Conservation (phyloP, 768 basidiomycete species). For the Boletus patriciae region DNA sequence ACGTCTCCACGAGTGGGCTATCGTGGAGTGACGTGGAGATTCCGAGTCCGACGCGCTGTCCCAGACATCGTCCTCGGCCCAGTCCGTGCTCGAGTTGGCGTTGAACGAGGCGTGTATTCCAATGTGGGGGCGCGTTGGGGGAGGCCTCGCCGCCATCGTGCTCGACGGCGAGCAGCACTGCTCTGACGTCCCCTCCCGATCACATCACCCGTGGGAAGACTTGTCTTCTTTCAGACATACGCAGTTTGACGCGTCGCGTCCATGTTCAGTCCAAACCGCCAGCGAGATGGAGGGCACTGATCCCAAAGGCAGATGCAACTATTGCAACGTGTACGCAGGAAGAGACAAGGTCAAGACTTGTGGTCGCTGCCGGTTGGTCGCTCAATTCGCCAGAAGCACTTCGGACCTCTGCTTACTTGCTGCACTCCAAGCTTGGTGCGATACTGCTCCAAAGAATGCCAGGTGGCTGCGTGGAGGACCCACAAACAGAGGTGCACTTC, state of each 20-base stretch:
- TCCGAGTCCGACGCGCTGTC: slow-evolving; percentile 81
- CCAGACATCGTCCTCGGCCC: slow-evolving; percentile 89
- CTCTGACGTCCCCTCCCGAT: background rate
- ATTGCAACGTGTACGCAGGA: slow-evolving; percentile 23
- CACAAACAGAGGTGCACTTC: slow-evolving; percentile 25
- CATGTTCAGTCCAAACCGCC: background rate
- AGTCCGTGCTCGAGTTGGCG: slow-evolving; percentile 54
- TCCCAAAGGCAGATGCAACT: slow-evolving; percentile 28
- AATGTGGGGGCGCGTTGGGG: slow-evolving; percentile 73
- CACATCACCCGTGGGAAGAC: slow-evolving; percentile 9
- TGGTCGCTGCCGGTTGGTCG: slow-evolving; percentile 24
- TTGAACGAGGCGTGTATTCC: slow-evolving; percentile 52
- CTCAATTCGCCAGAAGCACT: background rate
- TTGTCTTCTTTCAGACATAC: background rate
- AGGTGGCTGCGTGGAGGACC: slow-evolving; percentile 30
- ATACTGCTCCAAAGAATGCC: slow-evolving; percentile 32
- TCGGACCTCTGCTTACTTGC: background rate
- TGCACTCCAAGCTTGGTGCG: slow-evolving; percentile 23
- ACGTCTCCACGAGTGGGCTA: slow-evolving; percentile 47
- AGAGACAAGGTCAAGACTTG: slow-evolving; percentile 28
- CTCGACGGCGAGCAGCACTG: slow-evolving; percentile 20
- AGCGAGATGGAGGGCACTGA: slow-evolving; percentile 4
- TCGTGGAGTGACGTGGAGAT: slow-evolving; percentile 56
- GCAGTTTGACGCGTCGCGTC: background rate
- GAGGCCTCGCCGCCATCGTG: slow-evolving; percentile 56